Conservation (phyloP, 176 grass and related monocot genomes). For the Carex myosuroides region DNA sequence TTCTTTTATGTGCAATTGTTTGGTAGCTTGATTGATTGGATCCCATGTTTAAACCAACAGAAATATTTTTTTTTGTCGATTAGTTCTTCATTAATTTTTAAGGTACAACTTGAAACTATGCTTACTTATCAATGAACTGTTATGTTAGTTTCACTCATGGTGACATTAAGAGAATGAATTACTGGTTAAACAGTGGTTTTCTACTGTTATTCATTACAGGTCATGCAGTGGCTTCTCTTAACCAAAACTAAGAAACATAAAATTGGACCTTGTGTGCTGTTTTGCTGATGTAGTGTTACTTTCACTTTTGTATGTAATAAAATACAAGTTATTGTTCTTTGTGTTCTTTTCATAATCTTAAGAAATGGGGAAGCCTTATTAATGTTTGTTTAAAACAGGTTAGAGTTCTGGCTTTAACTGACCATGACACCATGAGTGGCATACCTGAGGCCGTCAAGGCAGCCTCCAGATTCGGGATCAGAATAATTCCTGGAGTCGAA, state of each 20-base stretch:
- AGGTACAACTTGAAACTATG: neutral
- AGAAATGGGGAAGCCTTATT: constrained; percentile 28
- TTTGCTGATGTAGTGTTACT: neutral
- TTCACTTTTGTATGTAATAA: neutral
- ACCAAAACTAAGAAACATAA: neutral
- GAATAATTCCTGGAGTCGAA: constrained; percentile 91
- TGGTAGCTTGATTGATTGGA: neutral
- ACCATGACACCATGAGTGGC: constrained; percentile 93
- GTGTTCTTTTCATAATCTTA: neutral
- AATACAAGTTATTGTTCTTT: neutral
- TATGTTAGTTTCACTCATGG: neutral
- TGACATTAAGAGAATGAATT: neutral
- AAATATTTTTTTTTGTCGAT: neutral
- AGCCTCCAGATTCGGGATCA: constrained; percentile 68
- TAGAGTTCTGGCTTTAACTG: constrained; percentile 88
- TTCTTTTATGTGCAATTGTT: constrained; percentile 24
- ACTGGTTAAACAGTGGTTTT: neutral
- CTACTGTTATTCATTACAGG: neutral
- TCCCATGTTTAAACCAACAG: neutral
- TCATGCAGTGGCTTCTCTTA: neutral
- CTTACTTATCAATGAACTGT: neutral
- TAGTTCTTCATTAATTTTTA: neutral
- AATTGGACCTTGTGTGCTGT: neutral
- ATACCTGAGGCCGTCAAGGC: constrained; percentile 64
- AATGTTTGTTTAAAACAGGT: constrained; percentile 39